Percentiles rank a stretch among this genome's conserved stretches.
phyloP scores from a whole-genome alignment of 805 yeast genomes.

The Cephaloascus albidus region DNA sequence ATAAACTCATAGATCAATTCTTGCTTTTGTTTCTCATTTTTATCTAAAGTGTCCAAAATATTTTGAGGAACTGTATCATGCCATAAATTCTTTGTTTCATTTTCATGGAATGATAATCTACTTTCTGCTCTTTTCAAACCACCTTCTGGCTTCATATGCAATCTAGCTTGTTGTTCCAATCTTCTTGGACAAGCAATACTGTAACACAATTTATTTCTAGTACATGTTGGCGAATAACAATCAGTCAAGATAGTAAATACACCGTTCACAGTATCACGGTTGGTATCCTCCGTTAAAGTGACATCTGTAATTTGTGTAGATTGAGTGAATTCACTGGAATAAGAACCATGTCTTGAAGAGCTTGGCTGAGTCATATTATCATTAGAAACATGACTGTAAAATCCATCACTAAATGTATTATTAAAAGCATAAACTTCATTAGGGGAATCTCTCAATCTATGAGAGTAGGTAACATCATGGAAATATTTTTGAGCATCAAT shows the following conservation, averaged over 20 bases:
- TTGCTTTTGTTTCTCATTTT: constrained; percentile 83
- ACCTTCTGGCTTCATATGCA: constrained; percentile 81
- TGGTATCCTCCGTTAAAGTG: neutral
- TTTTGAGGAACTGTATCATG: constrained; percentile 82
- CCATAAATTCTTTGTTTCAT: constrained; percentile 84
- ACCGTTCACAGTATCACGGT: constrained; percentile 57
- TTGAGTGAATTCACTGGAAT: constrained; percentile 4
- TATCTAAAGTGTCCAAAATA: constrained; percentile 68
- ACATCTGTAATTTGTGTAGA: constrained; percentile 6
- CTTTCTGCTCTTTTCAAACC: constrained; percentile 73
- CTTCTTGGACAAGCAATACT: constrained; percentile 95
- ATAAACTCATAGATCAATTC: constrained; percentile 92
- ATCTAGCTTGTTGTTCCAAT: constrained; percentile 89
- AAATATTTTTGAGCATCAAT: constrained; percentile 90
- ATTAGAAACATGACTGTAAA: constrained; percentile 21
- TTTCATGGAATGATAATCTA: constrained; percentile 59
- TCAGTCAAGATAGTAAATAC: constrained; percentile 88
- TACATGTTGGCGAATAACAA: constrained; percentile 95
- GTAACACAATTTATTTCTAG: constrained; percentile 80
- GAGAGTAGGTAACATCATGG: constrained; percentile 94
- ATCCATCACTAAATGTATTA: constrained; percentile 39
- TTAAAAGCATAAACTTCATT: constrained; percentile 83
- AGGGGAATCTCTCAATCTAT: constrained; percentile 78
- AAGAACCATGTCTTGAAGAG: constrained; percentile 20
- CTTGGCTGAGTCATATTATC: neutral